A percentile compares a stretch with the other conserved stretches of the same genome.
These are phyloP conservation scores for Fusarium caatingaense DNA, from an alignment of 2,329 filamentous ascomycete species.

Conservation along the genomic window DNA sequence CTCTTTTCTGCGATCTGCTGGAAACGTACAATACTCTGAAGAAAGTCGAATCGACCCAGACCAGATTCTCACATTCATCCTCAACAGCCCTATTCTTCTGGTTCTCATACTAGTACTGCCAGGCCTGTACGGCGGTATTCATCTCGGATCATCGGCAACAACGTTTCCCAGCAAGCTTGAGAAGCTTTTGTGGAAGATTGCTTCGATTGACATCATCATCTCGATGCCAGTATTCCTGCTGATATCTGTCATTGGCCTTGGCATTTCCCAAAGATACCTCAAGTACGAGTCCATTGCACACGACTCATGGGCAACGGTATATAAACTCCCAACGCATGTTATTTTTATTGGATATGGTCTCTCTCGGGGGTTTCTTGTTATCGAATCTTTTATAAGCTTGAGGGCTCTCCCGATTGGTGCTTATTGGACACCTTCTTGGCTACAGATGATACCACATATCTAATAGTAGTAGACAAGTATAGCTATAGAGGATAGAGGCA, in stretches of 20 bases:
- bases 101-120: not conserved
- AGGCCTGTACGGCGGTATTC: not conserved
- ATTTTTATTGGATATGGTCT: not conserved
- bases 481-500: too few relatives aligned
- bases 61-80: not conserved
- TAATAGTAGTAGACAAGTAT: rapidly evolving
- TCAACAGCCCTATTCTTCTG: not conserved
- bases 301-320: not conserved
- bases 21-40: not conserved
- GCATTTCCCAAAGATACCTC: not conserved
- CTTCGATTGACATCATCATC: not conserved
- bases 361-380: rapidly evolving
- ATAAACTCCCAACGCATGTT: not conserved
- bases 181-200: not conserved
- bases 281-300: not conserved
- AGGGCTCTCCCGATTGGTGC: not conserved
- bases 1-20: rapidly evolving
- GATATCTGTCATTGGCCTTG: not conserved
- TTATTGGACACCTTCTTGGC: not conserved
- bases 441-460: not conserved
- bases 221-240: not conserved
- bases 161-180: not conserved
- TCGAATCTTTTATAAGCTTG: not conserved
- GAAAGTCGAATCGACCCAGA: not conserved
- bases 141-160: not conserved